Evolutionary conservation across 306 rosid species (phyloP), one percentile per base, ranked within the genome.

Genomic region (Trifolium pratense): DNA sequence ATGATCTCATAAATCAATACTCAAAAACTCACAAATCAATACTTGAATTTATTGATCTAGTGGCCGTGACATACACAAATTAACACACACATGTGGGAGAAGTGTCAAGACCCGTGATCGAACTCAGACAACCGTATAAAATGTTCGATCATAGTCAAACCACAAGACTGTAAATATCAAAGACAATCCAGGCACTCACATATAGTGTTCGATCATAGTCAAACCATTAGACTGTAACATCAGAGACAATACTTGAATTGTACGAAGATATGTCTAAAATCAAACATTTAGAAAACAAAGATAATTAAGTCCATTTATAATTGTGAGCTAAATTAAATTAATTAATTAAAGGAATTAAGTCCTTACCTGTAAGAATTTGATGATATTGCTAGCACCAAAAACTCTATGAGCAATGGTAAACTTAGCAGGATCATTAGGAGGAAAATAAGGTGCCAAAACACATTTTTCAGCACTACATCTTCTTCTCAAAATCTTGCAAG

Each of bases 321-420:
- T 48, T n/a, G 21, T n/a, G 4, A 48, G 9, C 21, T 49, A 10
- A 49, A 2, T n/a, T 36, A 36, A 7, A 2, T 36, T 36, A 29
- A 29, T 29, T 4, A 29, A 36, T 36, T 36, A 36, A 34, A 34
- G 37, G 37, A 34, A n/a, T 0, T 5, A 37, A 11, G 4, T 78
- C 1, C 8, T 6, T 34, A 92, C 98, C 98, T 93, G 97, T 81
- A 93, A 82, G 80, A 89, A 83, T 81, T 93, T 93, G 84, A 89
- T 91, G 87, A 93, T 87, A 81, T 93, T 93, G 77, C 98, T 93
- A 11, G 98, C 98, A 5, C 98, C 98, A 74, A 91, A 93, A 60
- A 93, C 98, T 36, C 98, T 83, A 71, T 93, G 98, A 29, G 98
- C 98, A 34, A 91, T 93, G 80, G 98, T 91, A 65, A 93, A 93